phyloP scores from a whole-genome alignment of 306 rosid genomes.

The Acacia crassicarpa region DNA sequence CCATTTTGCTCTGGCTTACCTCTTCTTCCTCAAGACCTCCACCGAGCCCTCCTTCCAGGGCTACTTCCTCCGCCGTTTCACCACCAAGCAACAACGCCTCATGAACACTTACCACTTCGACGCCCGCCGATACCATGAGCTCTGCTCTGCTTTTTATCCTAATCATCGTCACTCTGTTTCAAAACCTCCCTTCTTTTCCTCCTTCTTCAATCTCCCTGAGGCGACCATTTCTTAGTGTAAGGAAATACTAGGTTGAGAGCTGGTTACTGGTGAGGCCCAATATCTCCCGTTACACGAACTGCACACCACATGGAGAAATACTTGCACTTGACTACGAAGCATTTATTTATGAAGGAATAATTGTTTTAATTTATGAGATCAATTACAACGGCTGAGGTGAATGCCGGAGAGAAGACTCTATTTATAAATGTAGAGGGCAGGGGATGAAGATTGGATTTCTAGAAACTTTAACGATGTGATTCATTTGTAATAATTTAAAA shows the following conservation, averaged over 20 bases:
- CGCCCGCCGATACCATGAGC: slow-evolving; percentile 42
- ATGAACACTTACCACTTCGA: slow-evolving; percentile 65
- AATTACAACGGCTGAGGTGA: neutral
- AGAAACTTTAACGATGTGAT: neutral
- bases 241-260: too few species aligned
- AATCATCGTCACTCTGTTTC: neutral
- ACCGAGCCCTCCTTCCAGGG: slow-evolving; percentile 78
- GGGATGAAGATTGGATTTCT: neutral
- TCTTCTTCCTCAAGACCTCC: slow-evolving; percentile 68
- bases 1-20: slow-evolving; percentile 58
- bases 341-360: too few species aligned
- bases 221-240: neutral
- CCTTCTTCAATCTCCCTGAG: neutral
- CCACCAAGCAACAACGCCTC: slow-evolving; percentile 54
- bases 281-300: too few species aligned
- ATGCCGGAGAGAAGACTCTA: neutral
- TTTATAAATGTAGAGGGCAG: neutral
- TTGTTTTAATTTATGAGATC: too few species aligned
- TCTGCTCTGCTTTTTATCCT: slow-evolving; percentile 53
- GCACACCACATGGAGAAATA: too few species aligned
- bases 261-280: too few species aligned
- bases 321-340: too few species aligned
- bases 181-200: neutral
- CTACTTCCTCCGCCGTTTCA: slow-evolving; percentile 57
- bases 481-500: too few species aligned